Evolutionary conservation across 2,329 filamentous ascomycete genomes (phyloP).

Genomic region (Clonostachys solani): DNA sequence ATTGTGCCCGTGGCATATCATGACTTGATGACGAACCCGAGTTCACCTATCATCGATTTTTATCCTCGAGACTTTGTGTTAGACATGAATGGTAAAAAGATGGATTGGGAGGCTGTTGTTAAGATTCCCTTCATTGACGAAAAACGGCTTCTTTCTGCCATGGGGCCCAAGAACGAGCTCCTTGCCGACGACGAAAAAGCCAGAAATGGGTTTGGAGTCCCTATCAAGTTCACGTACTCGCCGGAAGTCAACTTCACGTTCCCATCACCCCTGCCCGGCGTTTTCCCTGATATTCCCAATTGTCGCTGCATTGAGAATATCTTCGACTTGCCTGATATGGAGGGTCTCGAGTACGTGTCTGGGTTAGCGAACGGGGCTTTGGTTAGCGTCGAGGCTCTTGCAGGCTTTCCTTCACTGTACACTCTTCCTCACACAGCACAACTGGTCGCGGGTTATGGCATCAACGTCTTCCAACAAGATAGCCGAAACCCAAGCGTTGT

Average conservation of each 20-base stretch:
- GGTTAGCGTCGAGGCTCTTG: conserved; percentile 76
- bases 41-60: conserved; percentile 95
- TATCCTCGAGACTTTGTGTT: conserved; percentile 96
- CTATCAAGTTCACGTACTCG: conserved; percentile 88
- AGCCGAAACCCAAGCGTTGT: conserved; percentile 97
- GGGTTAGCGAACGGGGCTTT: conserved; percentile 83
- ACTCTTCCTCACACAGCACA: conserved; percentile 79
- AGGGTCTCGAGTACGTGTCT: conserved; percentile 80
- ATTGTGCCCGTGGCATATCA: conserved; percentile 89
- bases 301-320: conserved; percentile 95
- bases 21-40: conserved; percentile 83
- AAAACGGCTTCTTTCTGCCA: conserved; percentile 75
- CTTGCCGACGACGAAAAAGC: conserved; percentile 75
- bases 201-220: conserved; percentile 87
- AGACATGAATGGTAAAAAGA: conserved; percentile 99
- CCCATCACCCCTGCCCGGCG: conserved; percentile 79
- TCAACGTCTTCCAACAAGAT: conserved; percentile 93
- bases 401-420: conserved; percentile 88
- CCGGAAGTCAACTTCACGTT: conserved; percentile 75
- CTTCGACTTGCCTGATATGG: conserved; percentile 88
- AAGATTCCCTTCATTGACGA: conserved; percentile 99
- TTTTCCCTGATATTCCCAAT: conserved; percentile 83
- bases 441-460: conserved; percentile 69
- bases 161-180: conserved; percentile 76
- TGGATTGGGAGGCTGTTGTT: conserved; percentile 99